Percentiles rank a stretch among this genome's conserved stretches.
phyloP scores from a whole-genome alignment of 2,329 filamentous ascomycete species.

The Trichoderma sp. region DNA sequence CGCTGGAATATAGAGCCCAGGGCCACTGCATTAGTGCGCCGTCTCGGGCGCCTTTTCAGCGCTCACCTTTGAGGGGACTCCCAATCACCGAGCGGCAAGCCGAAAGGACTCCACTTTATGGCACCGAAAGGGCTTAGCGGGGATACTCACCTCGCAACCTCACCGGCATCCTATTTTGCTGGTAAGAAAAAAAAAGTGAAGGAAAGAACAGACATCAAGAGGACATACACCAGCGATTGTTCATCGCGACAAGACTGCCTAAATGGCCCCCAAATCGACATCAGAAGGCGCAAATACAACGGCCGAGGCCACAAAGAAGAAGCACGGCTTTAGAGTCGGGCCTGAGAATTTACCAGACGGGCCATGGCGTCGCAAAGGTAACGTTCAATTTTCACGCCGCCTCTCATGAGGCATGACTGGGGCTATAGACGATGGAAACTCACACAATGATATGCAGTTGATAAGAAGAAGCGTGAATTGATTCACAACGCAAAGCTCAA shows the following conservation, averaged over 20 bases:
- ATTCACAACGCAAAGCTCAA: constrained; percentile 94
- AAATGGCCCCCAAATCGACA: constrained; percentile 42
- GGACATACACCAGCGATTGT: no score
- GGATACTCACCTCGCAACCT: constrained; percentile 21
- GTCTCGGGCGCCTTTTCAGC: constrained; percentile 13
- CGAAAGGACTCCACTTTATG: not conserved
- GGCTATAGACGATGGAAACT: constrained; percentile 27
- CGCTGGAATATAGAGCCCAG: constrained; percentile 2
- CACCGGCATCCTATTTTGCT: constrained; percentile 19
- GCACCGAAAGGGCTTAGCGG: constrained; percentile 6
- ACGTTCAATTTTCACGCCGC: constrained; percentile 6
- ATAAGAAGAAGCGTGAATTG: constrained; percentile 85
- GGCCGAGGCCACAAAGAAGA: constrained; percentile 53
- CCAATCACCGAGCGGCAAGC: not conserved
- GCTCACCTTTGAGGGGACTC: constrained; percentile 13
- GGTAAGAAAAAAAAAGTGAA: not conserved
- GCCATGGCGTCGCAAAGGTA: constrained; percentile 77
- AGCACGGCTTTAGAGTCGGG: constrained; percentile 80
- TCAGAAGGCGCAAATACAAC: constrained; percentile 37
- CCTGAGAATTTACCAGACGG: constrained; percentile 91
- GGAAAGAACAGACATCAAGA: not conserved
- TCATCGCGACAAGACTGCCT: constrained; percentile 2
- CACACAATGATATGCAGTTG: constrained; percentile 53
- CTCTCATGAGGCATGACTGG: not conserved
- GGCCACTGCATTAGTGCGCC: not conserved